Evolutionary conservation across 306 rosid genomes (phyloP).

Genomic region (Luffa acutangula): DNA sequence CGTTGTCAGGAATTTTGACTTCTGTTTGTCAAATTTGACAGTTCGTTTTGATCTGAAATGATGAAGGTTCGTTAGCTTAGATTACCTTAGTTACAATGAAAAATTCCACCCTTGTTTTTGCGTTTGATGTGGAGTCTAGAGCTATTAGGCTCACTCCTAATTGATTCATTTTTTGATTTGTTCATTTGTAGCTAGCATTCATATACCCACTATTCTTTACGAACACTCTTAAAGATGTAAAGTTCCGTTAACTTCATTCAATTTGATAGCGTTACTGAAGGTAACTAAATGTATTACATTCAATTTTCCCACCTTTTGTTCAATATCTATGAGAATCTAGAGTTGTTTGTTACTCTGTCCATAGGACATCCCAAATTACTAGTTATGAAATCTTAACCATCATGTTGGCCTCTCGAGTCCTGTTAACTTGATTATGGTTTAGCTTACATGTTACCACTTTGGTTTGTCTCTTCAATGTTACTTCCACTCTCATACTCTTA

Average conservation of each 20-base stretch:
- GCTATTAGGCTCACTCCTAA: conserved; percentile 12
- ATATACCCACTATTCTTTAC: conserved; percentile 19
- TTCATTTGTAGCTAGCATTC: background rate
- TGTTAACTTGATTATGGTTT: conserved; percentile 14
- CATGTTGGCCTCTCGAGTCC: conserved; percentile 45
- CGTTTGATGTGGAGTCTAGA: background rate
- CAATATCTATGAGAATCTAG: conserved; percentile 24
- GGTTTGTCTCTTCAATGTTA: conserved; percentile 19
- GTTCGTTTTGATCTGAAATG: conserved; percentile 33
- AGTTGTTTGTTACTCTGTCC: conserved; percentile 33
- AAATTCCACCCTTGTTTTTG: background rate
- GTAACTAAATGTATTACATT: conserved; percentile 21
- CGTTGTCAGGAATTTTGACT: conserved; percentile 32
- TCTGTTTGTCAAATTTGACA: conserved; percentile 17
- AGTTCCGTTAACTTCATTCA: conserved; percentile 34
- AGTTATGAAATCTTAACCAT: conserved; percentile 25
- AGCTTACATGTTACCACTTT: conserved; percentile 14
- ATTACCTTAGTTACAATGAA: background rate
- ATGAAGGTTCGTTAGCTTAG: conserved; percentile 19
- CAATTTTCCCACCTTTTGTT: conserved; percentile 23
- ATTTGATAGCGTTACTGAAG: conserved; percentile 26
- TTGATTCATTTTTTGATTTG: conserved; percentile 24
- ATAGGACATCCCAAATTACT: conserved; percentile 16
- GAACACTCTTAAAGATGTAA: conserved; percentile 39
- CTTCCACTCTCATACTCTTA: conserved; percentile 8